Evolutionary conservation across 768 basidiomycete genomes (phyloP).

Genomic region (Jaapia argillacea): DNA sequence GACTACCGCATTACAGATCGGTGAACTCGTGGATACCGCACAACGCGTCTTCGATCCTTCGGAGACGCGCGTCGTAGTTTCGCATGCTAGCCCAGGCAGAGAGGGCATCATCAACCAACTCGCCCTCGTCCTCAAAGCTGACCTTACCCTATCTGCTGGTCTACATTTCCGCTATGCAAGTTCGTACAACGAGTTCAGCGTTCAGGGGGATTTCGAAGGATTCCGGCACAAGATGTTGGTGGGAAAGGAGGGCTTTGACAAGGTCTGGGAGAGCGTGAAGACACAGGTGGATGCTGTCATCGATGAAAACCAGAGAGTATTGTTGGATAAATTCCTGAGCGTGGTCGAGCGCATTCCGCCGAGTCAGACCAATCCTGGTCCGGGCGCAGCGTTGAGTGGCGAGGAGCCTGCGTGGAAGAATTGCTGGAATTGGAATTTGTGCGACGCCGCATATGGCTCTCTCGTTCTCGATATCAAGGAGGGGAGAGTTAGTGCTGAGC

Average conservation of each 20-base stretch:
- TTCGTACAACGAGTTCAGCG: constrained; percentile 94
- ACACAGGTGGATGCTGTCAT: constrained; percentile 84
- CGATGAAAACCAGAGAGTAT: constrained; percentile 79
- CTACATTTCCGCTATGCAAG: constrained; percentile 97
- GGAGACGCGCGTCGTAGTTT: constrained; percentile 90
- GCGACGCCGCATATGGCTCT: constrained; percentile 89
- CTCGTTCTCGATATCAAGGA: constrained; percentile 86
- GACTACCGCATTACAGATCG: constrained; percentile 95
- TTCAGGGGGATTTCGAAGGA: constrained; percentile 81
- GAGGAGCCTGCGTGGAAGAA: constrained; percentile 98
- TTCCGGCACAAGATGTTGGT: constrained; percentile 71
- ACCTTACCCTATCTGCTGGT: constrained; percentile 88
- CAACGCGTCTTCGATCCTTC: constrained; percentile 87
- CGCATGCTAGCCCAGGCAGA: constrained; percentile 86
- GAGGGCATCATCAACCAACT: constrained; percentile 92
- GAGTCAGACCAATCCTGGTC: constrained; percentile 31
- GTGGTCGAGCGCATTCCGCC: constrained; percentile 78
- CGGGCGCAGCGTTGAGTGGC: constrained; percentile 35
- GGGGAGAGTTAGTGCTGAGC: constrained; percentile 83
- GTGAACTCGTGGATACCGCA: constrained; percentile 95
- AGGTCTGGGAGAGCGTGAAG: constrained; percentile 94
- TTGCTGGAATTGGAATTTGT: constrained; percentile 98
- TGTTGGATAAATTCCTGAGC: constrained; percentile 82
- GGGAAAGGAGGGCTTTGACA: constrained; percentile 78
- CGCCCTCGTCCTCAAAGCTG: constrained; percentile 83